Evolutionary conservation across 768 basidiomycete genomes (phyloP), one percentile per base, ranked within the genome.

Genomic region (Agrocybe praecox): DNA sequence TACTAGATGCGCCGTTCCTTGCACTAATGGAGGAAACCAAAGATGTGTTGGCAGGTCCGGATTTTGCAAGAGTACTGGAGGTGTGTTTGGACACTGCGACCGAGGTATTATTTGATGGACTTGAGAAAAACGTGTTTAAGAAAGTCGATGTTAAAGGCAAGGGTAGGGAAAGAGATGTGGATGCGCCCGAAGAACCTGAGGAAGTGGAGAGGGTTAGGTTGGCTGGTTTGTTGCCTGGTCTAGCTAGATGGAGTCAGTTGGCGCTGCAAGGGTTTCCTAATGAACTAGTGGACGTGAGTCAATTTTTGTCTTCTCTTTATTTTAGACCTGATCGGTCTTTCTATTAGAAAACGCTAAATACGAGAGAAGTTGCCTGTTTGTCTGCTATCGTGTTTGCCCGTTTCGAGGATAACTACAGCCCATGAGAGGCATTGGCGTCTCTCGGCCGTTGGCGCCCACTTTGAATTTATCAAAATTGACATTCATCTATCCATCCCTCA

Each of bases 221-320:
- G 14, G 96, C 93, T 14, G 86, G 87, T 6, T 72, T 96, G 62
- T 72, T 98, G 24, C 95, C 94, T 4, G 89, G 84, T 1, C 73
- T 97, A 42, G 86, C 89, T 53, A 76, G 85, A 55, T 94, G 94
- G 92, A 88, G 87, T 64, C 83, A 83, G 60, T 56, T 85, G 56
- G 86, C 87, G 36, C 68, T 94, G 62, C 80, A 84, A 59, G 82
- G 82, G 17, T 67, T 88, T 53, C 92, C 90, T 33, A 93, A 92
- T 67, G 91, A 90, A 68, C 74, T 94, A 61, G 82, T 93, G 23
- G 92, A 95, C 74, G 94, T 93, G 67, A 71, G 90, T 81, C 7
- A 46, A 43, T 36, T 40, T 43, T 55, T 15, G 55, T 48, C 54
- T 54, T 33, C 45, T 48, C 34, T 50, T 55, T 12, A 33, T 26